Evolutionary conservation across 163 green algal genomes (phyloP), one percentile per base, ranked within the genome.

Genomic region (Scenedesmus sp.): DNA sequence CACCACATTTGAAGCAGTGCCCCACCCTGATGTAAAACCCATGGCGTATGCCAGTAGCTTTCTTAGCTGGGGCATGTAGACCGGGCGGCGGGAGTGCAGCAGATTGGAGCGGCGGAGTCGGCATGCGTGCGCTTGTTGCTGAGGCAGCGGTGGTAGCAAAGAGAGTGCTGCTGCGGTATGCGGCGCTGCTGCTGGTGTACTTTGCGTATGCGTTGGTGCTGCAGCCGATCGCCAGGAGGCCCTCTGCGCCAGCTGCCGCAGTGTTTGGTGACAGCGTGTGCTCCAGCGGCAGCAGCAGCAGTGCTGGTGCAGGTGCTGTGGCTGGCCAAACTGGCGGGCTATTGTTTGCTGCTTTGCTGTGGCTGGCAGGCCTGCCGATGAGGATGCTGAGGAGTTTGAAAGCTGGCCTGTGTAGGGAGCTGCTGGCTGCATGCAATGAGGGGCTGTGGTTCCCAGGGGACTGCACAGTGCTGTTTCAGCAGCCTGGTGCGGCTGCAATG

Each of bases 21-120:
- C 96, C 1, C 98, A 99, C 95, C 98, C 98, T 7, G 93, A 97
- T 89, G 96, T 99, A 20, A 96, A 96, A 91, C 95, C 97, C 26
- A 99, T 99, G 97, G 95, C 95, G 4, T 98, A 98, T 90, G 96
- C 96, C 26, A 96, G 93, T 89, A 94, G 90, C 73, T 97, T 96
- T 92, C 92, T 98, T 74, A 87, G 55, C 20, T 77, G 34, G 56
- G 70, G 57, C 7, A 73, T 70, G 57, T 88, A 88, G 57, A 8
- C 13, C 13, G 2, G 20, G 12, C n/a, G 83, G 83, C 34, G 46
- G 82, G 1, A 54, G 55, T 34, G 83, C 3, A 23, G 59, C 26
- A 34, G n/a, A 59, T n/a, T 1, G 81, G 20, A 60, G 81, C 52
- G 64, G 15, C 4, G 83, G 57, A 6, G 56, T 85, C 0, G 1